Percentiles rank a stretch among this genome's conserved stretches.
Conservation (phyloP, 805 yeast genomes). For the Grigorovia jiainica region DNA sequence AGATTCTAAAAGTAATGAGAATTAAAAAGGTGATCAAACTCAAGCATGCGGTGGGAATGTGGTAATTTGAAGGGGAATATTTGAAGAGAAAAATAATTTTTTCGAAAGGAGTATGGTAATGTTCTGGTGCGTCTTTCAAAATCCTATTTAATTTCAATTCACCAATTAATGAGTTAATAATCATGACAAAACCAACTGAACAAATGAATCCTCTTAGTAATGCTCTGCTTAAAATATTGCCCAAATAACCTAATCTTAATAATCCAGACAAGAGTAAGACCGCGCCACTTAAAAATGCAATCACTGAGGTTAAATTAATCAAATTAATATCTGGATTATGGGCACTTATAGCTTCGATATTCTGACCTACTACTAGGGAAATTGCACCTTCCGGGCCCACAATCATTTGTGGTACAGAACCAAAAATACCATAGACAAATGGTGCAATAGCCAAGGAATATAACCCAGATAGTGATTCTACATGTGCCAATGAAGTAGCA, state of each 20-base stretch:
- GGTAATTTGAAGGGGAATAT: constrained; percentile 38
- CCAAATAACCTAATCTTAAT: constrained; percentile 77
- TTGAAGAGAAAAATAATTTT: constrained; percentile 50
- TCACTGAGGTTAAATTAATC: constrained; percentile 52
- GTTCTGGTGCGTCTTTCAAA: constrained; percentile 38
- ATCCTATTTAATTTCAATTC: constrained; percentile 56
- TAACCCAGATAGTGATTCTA: constrained; percentile 73
- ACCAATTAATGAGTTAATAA: constrained; percentile 62
- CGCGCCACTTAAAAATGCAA: constrained; percentile 70
- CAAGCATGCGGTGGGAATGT: constrained; percentile 52
- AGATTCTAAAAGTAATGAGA: constrained; percentile 34
- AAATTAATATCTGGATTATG: constrained; percentile 36
- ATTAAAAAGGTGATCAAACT: constrained; percentile 43
- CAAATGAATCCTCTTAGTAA: constrained; percentile 74
- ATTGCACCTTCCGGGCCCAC: constrained; percentile 91
- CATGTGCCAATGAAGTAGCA: constrained; percentile 76
- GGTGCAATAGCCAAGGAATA: constrained; percentile 73
- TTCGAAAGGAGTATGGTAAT: constrained; percentile 61
- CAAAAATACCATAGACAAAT: constrained; percentile 63
- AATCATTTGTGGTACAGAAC: constrained; percentile 80
- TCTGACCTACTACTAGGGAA: constrained; percentile 73
- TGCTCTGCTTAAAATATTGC: constrained; percentile 68
- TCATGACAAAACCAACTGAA: constrained; percentile 79
- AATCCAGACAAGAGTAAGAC: constrained; percentile 64
- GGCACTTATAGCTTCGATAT: constrained; percentile 46